Evolutionary conservation across 805 yeast genomes (phyloP).

Genomic region (Saccharomycopsis fermentans): DNA sequence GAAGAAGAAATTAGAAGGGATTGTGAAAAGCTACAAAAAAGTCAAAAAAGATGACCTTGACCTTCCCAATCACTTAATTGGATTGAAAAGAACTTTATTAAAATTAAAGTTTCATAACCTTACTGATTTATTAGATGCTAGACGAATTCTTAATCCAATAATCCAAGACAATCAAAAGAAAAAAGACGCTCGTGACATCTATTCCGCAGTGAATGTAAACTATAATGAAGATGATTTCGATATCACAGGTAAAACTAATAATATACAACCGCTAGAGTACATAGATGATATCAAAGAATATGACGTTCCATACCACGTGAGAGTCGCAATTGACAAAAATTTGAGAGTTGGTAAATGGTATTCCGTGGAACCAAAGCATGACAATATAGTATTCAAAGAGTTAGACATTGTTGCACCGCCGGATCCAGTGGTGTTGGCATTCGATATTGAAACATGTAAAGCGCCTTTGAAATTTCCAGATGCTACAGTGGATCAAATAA

Average conservation of each 20-base stretch:
- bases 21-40: slow-evolving; percentile 46
- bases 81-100: slow-evolving; percentile 54
- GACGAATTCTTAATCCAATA: slow-evolving; percentile 59
- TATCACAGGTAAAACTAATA: slow-evolving; percentile 20
- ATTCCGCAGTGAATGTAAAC: slow-evolving; percentile 42
- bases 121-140: slow-evolving; percentile 63
- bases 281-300: slow-evolving; percentile 82
- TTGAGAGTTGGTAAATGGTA: slow-evolving; percentile 96
- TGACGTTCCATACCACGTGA: slow-evolving; percentile 93
- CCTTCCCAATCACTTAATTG: slow-evolving; percentile 78
- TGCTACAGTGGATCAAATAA: slow-evolving; percentile 77
- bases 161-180: slow-evolving; percentile 55
- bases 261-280: slow-evolving; percentile 45
- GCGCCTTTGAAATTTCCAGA: slow-evolving; percentile 96
- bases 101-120: slow-evolving; percentile 67
- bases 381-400: slow-evolving; percentile 45
- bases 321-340: slow-evolving; percentile 86
- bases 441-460: slow-evolving; percentile 95
- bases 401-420: slow-evolving; percentile 83
- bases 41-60: slow-evolving; percentile 69
- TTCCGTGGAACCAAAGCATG: slow-evolving; percentile 55
- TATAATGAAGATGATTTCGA: slow-evolving; percentile 26
- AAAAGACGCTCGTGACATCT: slow-evolving; percentile 56
- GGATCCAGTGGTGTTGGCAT: slow-evolving; percentile 93
- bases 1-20: slow-evolving; percentile 53